These are phyloP conservation scores for Gossypium rotundifolium DNA, from an alignment of 345 rosid genomes.

Conservation along the genomic window DNA sequence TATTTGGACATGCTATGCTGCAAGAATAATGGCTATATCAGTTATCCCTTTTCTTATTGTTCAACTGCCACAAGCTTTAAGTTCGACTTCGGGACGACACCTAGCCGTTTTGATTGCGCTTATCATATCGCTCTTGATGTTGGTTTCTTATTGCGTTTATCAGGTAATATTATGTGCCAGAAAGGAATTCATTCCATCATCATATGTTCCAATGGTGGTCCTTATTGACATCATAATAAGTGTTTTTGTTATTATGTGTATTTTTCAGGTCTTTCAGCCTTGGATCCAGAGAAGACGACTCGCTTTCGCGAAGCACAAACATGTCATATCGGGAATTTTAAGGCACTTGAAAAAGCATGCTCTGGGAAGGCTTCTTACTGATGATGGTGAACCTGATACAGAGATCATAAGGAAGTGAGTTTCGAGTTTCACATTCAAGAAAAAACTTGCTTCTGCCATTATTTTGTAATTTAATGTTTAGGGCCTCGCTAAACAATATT, in stretches of 20 bases:
- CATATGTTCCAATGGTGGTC: neutral
- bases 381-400: conserved; percentile 53
- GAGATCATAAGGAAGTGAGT: conserved; percentile 48
- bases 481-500: neutral
- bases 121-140: conserved; percentile 41
- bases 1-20: conserved; percentile 75
- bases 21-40: conserved; percentile 75
- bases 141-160: conserved; percentile 79
- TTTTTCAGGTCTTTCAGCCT: conserved; percentile 61
- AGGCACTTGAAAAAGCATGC: conserved; percentile 55
- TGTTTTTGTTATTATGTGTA: conserved; percentile 17
- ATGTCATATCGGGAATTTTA: conserved; percentile 64
- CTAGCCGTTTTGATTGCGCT: conserved; percentile 64
- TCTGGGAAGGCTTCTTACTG: conserved; percentile 58
- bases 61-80: conserved; percentile 66
- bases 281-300: conserved; percentile 77
- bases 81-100: conserved; percentile 68
- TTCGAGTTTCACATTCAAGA: neutral
- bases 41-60: conserved; percentile 78
- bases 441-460: neutral
- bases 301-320: conserved; percentile 72
- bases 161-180: conserved; percentile 46
- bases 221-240: conserved; percentile 6
- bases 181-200: neutral
- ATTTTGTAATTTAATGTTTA: neutral